Evolutionary conservation across 768 basidiomycete genomes (phyloP).

Genomic region (Tulasnella sp.): DNA sequence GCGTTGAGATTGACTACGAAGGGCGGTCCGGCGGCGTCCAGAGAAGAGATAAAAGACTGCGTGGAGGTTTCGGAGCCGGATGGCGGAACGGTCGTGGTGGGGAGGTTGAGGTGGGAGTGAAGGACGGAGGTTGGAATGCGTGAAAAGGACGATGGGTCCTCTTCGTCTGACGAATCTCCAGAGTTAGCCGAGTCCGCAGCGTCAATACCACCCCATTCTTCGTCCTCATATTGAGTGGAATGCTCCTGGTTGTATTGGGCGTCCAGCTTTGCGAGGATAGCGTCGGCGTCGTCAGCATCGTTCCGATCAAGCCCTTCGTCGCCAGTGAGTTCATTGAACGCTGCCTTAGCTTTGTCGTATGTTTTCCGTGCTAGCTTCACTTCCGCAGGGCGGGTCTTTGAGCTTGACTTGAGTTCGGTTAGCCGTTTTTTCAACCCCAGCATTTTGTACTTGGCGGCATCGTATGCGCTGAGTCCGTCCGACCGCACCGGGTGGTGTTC

Average conservation of each 20-base stretch:
- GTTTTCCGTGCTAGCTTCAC: neutral
- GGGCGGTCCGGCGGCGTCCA: neutral
- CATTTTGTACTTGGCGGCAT: neutral
- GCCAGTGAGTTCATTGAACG: neutral
- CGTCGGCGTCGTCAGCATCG: neutral
- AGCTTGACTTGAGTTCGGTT: neutral
- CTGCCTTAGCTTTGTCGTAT: neutral
- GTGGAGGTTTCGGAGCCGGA: neutral
- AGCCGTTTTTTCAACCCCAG: neutral
- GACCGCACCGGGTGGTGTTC: neutral
- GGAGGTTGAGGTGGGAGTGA: neutral
- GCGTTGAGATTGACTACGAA: neutral
- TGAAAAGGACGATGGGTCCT: neutral
- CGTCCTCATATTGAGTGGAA: neutral
- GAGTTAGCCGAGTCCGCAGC: neutral
- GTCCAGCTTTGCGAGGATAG: neutral
- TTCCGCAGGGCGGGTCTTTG: neutral
- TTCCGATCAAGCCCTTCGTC: neutral
- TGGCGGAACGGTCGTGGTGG: neutral
- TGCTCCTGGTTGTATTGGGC: neutral
- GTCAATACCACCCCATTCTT: slow-evolving; percentile 2
- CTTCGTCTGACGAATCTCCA: neutral
- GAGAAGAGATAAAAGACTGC: neutral
- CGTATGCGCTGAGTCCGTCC: neutral
- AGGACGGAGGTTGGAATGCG: neutral